These are phyloP conservation scores for Cucumis hystrix DNA, from an alignment of 306 rosid species.

Conservation along the genomic window DNA sequence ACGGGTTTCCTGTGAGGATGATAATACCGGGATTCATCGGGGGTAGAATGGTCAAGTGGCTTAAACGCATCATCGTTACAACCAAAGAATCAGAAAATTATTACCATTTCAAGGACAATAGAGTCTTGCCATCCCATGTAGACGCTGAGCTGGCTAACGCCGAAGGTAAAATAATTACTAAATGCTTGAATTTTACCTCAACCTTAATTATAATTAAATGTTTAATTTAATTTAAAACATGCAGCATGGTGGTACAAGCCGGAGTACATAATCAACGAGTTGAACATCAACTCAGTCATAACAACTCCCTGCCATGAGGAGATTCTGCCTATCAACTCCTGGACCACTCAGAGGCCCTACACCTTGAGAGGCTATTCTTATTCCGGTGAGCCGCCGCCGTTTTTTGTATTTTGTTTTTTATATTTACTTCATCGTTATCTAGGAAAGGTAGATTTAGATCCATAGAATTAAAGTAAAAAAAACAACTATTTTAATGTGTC, in stretches of 20 bases:
- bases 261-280: slow-evolving; percentile 64
- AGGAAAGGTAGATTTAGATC: neutral
- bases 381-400: slow-evolving; percentile 42
- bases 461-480: neutral
- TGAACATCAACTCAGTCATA: slow-evolving; percentile 75
- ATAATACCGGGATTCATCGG: slow-evolving; percentile 70
- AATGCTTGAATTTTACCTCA: too few species aligned
- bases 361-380: slow-evolving; percentile 62
- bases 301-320: slow-evolving; percentile 82
- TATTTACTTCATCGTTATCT: neutral
- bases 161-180: slow-evolving; percentile 31
- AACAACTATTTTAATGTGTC: neutral
- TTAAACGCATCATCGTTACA: slow-evolving; percentile 60
- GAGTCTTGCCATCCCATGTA: slow-evolving; percentile 71
- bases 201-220: too few species aligned
- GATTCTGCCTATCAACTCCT: slow-evolving; percentile 59
- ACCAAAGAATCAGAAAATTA: slow-evolving; percentile 36
- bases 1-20: slow-evolving; percentile 67
- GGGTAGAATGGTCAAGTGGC: slow-evolving; percentile 82
- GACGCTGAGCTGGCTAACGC: slow-evolving; percentile 68
- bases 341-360: slow-evolving; percentile 62
- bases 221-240: neutral
- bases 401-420: neutral
- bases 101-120: slow-evolving; percentile 58
- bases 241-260: slow-evolving; percentile 96